Evolutionary conservation across 257 asterid species (phyloP).

Genomic region (Echites panduratus): DNA sequence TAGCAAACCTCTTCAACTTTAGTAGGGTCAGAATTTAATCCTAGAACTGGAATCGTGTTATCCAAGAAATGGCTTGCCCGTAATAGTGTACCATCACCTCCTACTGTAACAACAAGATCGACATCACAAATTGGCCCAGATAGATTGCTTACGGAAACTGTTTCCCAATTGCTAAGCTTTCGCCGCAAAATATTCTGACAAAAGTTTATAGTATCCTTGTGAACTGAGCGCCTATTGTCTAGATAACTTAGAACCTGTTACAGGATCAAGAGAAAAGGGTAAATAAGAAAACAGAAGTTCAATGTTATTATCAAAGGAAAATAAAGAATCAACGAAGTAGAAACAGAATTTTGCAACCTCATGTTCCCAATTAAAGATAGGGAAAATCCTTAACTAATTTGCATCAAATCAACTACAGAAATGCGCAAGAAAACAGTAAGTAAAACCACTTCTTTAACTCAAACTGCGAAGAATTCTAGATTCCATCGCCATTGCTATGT

Average conservation of each 20-base stretch:
- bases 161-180: conserved; percentile 55
- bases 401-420: background rate
- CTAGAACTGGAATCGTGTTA: conserved; percentile 70
- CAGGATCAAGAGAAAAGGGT: conserved; percentile 9
- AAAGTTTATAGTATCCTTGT: conserved; percentile 58
- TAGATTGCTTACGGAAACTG: conserved; percentile 50
- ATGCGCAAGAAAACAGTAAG: background rate
- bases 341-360: background rate
- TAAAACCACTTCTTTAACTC: background rate
- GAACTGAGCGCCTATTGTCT: conserved; percentile 55
- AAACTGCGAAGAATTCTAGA: background rate
- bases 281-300: background rate
- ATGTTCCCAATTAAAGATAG: background rate
- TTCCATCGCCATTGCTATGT: background rate
- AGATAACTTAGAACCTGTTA: conserved; percentile 64
- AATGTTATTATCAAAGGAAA: background rate
- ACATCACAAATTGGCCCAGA: conserved; percentile 56
- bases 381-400: background rate
- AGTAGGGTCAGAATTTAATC: conserved; percentile 94
- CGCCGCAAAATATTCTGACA: conserved; percentile 69
- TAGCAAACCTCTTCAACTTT: conserved; percentile 62
- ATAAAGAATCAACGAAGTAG: background rate
- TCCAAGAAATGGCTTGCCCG: conserved; percentile 88
- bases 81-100: conserved; percentile 92
- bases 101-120: conserved; percentile 73